A percentile compares a stretch with the other conserved stretches of the same genome.
Evolutionary conservation across 805 yeast genomes (phyloP).

Genomic region (Grigorovia jiainica): DNA sequence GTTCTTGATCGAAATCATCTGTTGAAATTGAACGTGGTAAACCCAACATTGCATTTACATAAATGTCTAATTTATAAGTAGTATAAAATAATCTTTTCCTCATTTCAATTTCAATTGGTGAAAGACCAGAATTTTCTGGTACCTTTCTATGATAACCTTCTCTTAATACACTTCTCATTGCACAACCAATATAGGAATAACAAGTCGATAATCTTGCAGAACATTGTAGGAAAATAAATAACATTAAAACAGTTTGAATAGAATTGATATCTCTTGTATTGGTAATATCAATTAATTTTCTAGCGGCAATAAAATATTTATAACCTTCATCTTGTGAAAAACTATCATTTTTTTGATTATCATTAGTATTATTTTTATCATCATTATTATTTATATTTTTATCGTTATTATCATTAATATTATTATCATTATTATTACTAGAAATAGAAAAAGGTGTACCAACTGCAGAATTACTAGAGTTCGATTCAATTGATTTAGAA

Average conservation of each 20-base stretch:
- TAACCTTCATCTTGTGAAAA: conserved; percentile 54
- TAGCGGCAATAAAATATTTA: conserved; percentile 74
- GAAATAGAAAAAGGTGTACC: not conserved
- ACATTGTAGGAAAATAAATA: conserved; percentile 73
- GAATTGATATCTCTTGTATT: conserved; percentile 76
- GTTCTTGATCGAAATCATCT: conserved; percentile 59
- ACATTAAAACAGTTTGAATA: conserved; percentile 79
- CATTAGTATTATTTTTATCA: not conserved
- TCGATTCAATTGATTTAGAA: conserved; percentile 28
- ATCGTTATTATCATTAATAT: not conserved
- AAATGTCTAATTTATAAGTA: conserved; percentile 81
- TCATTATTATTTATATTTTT: not conserved
- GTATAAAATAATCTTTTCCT: conserved; percentile 83
- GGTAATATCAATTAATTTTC: conserved; percentile 76
- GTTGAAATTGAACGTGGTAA: conserved; percentile 68
- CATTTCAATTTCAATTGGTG: conserved; percentile 71
- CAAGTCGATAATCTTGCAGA: conserved; percentile 85
- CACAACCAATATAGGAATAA: conserved; percentile 85
- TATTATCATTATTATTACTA: not conserved
- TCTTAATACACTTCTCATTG: conserved; percentile 72
- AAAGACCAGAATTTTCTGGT: conserved; percentile 36
- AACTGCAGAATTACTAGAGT: not conserved
- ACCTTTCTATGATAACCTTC: conserved; percentile 78
- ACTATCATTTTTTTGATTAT: not conserved
- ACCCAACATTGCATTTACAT: conserved; percentile 82